A percentile compares a stretch with the other conserved stretches of the same genome.
These are phyloP conservation scores for Dactylellina haptotyla DNA, from an alignment of 2,329 filamentous ascomycete genomes.

Conservation along the genomic window DNA sequence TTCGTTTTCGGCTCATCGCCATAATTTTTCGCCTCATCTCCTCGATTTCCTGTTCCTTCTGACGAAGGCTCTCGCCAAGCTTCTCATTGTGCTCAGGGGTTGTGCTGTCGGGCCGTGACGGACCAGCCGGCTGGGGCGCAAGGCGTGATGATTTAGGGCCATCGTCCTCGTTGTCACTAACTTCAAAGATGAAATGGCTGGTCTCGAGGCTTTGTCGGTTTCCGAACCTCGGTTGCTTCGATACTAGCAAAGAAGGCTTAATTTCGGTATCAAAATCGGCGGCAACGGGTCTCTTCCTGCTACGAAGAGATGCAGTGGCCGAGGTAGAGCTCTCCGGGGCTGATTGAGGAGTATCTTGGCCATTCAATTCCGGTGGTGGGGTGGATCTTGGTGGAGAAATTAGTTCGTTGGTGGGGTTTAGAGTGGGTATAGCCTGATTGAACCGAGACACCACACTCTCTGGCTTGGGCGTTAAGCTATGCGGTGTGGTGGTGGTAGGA, in stretches of 20 bases:
- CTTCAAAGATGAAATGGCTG: constrained; percentile 79
- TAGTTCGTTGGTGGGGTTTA: constrained; percentile 13
- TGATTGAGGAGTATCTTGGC: background rate
- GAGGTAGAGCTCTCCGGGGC: background rate
- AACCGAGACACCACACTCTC: constrained; percentile 47
- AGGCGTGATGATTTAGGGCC: constrained; percentile 63
- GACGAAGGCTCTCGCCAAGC: constrained; percentile 62
- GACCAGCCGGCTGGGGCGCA: constrained; percentile 60
- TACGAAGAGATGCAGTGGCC: constrained; percentile 4
- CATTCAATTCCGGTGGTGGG: background rate
- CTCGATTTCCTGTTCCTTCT: constrained; percentile 70
- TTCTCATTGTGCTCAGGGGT: constrained; percentile 60
- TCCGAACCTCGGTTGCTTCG: constrained; percentile 67
- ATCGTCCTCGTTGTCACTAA: constrained; percentile 77
- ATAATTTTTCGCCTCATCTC: constrained; percentile 66
- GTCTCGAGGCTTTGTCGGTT: constrained; percentile 66
- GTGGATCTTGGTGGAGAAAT: constrained; percentile 8
- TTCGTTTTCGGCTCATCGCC: constrained; percentile 50
- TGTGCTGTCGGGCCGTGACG: constrained; percentile 62
- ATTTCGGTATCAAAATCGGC: constrained; percentile 74
- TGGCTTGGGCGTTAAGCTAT: constrained; percentile 3
- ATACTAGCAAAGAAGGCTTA: constrained; percentile 56
- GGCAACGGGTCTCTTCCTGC: constrained; percentile 71
- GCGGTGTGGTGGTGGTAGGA: background rate
- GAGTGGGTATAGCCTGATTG: constrained; percentile 28